Evolutionary conservation across 202 grass and related monocot species (phyloP).

Genomic region (Carex sylvatica): DNA sequence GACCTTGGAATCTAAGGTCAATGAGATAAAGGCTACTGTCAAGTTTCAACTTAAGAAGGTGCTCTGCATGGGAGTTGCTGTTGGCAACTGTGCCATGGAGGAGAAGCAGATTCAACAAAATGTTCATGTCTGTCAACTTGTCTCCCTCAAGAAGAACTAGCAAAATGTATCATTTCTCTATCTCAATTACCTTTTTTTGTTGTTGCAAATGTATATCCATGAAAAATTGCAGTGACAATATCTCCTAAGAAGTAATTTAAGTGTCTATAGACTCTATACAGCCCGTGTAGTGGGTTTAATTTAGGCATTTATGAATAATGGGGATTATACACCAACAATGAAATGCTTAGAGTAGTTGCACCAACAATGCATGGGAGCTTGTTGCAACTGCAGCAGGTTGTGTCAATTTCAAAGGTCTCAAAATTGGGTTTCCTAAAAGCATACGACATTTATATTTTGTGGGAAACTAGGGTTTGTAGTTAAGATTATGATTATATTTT

Average conservation of each 20-base stretch:
- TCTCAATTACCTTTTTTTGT: not conserved
- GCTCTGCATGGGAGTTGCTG: slow-evolving; percentile 88
- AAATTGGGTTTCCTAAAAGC: no score
- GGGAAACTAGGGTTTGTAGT: no score
- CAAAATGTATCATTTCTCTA: slow-evolving; percentile 52
- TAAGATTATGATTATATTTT: no score
- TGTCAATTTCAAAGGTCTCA: no score
- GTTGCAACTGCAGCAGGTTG: no score
- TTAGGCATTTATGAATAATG: not conserved
- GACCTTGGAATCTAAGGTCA: slow-evolving; percentile 74
- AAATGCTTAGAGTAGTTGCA: no score
- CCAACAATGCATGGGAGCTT: no score
- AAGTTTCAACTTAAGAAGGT: slow-evolving; percentile 89
- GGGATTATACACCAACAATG: no score
- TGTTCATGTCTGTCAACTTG: slow-evolving; percentile 79
- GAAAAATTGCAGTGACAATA: not conserved
- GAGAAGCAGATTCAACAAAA: slow-evolving; percentile 86
- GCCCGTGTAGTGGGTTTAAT: not conserved
- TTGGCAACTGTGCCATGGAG: slow-evolving; percentile 72
- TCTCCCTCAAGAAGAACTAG: slow-evolving; percentile 82
- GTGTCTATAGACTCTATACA: not conserved
- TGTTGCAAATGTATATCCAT: not conserved
- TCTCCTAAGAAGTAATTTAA: not conserved
- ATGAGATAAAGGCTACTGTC: slow-evolving; percentile 76
- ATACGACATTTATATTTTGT: no score